Conservation (phyloP, 257 asterid genomes). For the Solanum sejunctum region DNA sequence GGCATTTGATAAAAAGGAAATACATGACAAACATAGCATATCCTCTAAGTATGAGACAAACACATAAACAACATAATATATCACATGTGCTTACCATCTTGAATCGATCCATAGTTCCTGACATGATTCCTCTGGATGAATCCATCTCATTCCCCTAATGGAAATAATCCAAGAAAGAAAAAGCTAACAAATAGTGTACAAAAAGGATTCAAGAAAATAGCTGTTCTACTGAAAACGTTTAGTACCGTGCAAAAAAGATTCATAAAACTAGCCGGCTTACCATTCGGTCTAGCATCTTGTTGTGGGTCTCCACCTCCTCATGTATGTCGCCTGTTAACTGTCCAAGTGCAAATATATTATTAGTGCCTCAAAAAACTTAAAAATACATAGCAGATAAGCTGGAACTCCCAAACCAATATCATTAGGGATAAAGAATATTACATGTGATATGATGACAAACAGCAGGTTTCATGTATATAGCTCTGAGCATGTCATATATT, state of each 20-base stretch:
- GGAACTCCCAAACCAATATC: not conserved
- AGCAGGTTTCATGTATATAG: not conserved
- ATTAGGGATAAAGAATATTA: not conserved
- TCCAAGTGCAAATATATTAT: constrained; percentile 1
- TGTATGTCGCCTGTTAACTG: constrained; percentile 94
- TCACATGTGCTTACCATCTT: constrained; percentile 45
- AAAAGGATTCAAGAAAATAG: not conserved
- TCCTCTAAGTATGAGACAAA: not conserved
- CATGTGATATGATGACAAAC: not conserved
- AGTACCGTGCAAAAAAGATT: not conserved
- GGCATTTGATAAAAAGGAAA: constrained; percentile 5
- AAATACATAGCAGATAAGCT: not conserved
- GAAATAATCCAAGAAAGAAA: not conserved
- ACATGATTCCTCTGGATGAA: constrained; percentile 82
- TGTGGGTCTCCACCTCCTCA: constrained; percentile 90
- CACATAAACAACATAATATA: not conserved
- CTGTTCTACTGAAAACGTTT: constrained; percentile 16
- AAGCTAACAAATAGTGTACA: not conserved
- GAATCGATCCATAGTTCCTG: constrained; percentile 88
- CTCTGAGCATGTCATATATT: not conserved
- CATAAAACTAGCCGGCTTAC: constrained; percentile 19
- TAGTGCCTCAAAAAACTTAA: not conserved
- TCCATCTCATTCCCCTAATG: constrained; percentile 85
- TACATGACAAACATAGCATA: not conserved
- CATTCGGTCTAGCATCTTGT: constrained; percentile 66